Percentiles rank a stretch among this genome's conserved stretches.
Evolutionary conservation across 495 filamentous ascomycete genomes (phyloP).

Genomic region (Xylaria palmicola): DNA sequence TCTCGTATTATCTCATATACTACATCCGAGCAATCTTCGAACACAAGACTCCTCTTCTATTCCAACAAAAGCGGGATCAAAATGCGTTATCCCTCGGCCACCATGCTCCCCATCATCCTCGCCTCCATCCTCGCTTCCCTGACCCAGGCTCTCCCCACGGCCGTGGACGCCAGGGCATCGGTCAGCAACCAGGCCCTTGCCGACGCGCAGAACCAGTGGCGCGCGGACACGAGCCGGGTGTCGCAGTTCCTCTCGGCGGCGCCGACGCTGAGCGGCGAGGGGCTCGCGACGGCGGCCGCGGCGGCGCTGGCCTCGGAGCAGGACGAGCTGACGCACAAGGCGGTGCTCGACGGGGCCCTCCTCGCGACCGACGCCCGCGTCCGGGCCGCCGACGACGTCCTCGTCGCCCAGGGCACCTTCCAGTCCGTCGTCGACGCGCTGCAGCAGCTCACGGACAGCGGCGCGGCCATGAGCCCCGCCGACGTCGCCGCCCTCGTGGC

Average conservation of each 20-base stretch:
- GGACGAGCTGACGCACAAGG: constrained; percentile 23
- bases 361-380: background rate
- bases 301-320: constrained; percentile 19
- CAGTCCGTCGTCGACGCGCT: constrained; percentile 24
- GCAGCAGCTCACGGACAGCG: constrained; percentile 7
- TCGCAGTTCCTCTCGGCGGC: constrained; percentile 21
- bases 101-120: constrained; percentile 2
- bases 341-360: constrained; percentile 15
- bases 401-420: constrained; percentile 21
- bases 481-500: constrained; percentile 4
- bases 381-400: constrained; percentile 17
- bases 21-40: background rate
- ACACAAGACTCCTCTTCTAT: background rate
- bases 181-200: background rate
- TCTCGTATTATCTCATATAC: background rate
- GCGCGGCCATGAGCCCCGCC: constrained; percentile 12
- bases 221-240: constrained; percentile 16
- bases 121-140: background rate
- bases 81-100: background rate
- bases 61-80: background rate
- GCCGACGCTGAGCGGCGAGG: constrained; percentile 11
- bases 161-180: background rate
- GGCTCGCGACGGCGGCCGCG: constrained; percentile 9
- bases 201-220: constrained; percentile 1
- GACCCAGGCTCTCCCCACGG: background rate